Evolutionary conservation across 2,329 filamentous ascomycete species (phyloP).

Genomic region (Colletotrichum salicis): DNA sequence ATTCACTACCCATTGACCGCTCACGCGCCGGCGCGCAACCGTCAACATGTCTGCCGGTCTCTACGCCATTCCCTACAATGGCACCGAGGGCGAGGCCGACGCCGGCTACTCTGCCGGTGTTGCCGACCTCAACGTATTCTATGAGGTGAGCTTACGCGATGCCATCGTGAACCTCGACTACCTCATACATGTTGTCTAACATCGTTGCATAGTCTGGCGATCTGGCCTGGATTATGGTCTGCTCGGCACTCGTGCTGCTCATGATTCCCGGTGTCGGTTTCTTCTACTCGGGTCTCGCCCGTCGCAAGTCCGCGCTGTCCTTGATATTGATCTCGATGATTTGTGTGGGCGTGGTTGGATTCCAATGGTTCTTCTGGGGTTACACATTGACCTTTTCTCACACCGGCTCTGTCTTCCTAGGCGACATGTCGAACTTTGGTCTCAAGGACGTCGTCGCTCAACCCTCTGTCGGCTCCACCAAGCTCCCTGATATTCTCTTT

Average conservation of each 20-base stretch:
- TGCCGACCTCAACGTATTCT: constrained; percentile 86
- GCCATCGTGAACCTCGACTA: neutral
- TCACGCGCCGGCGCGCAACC: constrained; percentile 21
- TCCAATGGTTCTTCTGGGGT: constrained; percentile 98
- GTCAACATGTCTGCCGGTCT: constrained; percentile 47
- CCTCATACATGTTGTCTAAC: constrained; percentile 20
- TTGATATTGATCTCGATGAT: constrained; percentile 88
- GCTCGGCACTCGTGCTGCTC: constrained; percentile 82
- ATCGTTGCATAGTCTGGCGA: constrained; percentile 72
- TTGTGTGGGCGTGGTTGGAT: constrained; percentile 80
- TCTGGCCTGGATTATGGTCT: constrained; percentile 82
- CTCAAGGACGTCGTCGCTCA: constrained; percentile 80
- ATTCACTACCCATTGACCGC: constrained; percentile 3
- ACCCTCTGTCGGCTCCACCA: constrained; percentile 77
- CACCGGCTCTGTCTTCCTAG: constrained; percentile 80
- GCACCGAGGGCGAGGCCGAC: constrained; percentile 60
- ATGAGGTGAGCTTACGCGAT: constrained; percentile 67
- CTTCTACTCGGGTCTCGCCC: constrained; percentile 92
- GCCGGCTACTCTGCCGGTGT: constrained; percentile 60
- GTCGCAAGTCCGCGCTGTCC: constrained; percentile 88
- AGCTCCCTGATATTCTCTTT: constrained; percentile 85
- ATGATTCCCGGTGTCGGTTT: constrained; percentile 96
- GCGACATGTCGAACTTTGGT: constrained; percentile 83
- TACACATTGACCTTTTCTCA: constrained; percentile 89
- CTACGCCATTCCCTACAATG: constrained; percentile 58